Conservation (phyloP, 176 grass and related monocot genomes). For the Carex littledalei region DNA sequence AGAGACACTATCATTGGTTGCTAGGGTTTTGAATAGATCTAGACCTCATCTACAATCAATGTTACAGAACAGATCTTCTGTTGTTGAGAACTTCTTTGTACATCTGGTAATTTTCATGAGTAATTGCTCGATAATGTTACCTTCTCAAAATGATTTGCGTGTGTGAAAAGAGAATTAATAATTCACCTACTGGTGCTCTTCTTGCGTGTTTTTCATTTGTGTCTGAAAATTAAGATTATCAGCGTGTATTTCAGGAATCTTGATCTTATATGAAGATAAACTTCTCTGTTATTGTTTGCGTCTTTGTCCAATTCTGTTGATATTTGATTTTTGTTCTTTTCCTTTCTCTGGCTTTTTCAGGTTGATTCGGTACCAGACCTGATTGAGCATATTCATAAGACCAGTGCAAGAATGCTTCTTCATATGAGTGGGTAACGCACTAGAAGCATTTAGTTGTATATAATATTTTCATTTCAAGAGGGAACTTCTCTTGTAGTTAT, state of each 20-base stretch:
- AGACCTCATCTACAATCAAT: slow-evolving; percentile 67
- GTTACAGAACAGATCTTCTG: slow-evolving; percentile 61
- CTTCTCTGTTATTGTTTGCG: not conserved
- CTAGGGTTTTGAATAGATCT: slow-evolving; percentile 84
- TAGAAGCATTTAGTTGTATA: slow-evolving; percentile 4
- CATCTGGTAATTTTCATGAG: slow-evolving; percentile 55
- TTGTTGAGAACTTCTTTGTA: slow-evolving; percentile 80
- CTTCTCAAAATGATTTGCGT: not conserved
- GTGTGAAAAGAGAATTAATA: not conserved
- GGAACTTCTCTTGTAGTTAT: not conserved
- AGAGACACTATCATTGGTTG: slow-evolving; percentile 86
- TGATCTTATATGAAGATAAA: not conserved
- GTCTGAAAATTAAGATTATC: not conserved
- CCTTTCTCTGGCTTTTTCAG: slow-evolving; percentile 38
- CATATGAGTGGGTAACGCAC: slow-evolving; percentile 86
- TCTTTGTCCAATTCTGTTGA: not conserved
- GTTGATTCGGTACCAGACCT: slow-evolving; percentile 93
- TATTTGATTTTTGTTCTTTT: slow-evolving; percentile 14
- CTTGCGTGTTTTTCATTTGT: not conserved
- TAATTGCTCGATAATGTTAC: not conserved
- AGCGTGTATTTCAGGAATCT: not conserved
- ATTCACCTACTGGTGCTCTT: not conserved
- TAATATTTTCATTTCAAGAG: not conserved
- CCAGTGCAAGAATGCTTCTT: slow-evolving; percentile 85
- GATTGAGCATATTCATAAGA: slow-evolving; percentile 82